phyloP scores from a whole-genome alignment of 2,329 filamentous ascomycete species.

The Leptosphaerulina australis region DNA sequence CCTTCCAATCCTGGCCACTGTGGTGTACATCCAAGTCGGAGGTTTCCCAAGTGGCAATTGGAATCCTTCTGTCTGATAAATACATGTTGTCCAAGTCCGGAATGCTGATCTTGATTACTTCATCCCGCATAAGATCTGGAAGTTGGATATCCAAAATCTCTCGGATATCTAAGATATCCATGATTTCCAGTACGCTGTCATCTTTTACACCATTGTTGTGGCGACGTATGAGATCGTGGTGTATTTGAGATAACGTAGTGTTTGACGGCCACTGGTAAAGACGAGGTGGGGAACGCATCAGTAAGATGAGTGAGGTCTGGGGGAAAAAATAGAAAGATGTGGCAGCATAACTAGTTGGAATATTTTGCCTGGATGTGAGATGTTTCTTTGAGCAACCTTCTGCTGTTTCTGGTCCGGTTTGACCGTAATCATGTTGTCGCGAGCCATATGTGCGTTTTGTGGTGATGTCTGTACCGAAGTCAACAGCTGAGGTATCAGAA shows the following conservation, averaged over 20 bases:
- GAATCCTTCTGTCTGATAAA: neutral
- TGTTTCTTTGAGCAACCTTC: too few species aligned
- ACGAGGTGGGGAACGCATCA: neutral
- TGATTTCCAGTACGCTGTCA: neutral
- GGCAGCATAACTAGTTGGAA: neutral
- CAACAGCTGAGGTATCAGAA: neutral
- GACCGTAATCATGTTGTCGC: neutral
- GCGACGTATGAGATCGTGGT: neutral
- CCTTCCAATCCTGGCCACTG: neutral
- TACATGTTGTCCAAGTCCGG: neutral
- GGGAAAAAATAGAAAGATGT: neutral
- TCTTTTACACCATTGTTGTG: neutral
- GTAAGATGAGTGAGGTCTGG: neutral
- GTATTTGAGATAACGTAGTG: neutral
- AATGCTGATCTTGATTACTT: neutral
- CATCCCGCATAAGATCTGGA: neutral
- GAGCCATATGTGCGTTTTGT: neutral
- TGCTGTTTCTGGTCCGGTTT: too few species aligned
- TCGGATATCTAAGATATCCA: neutral
- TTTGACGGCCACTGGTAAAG: neutral
- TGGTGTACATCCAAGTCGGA: neutral
- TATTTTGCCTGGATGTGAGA: too few species aligned
- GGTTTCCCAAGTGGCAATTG: neutral
- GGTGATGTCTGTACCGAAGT: neutral
- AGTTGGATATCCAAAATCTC: neutral